Evolutionary conservation across 306 rosid species (phyloP).

Genomic region (Oemleria cerasiformis): DNA sequence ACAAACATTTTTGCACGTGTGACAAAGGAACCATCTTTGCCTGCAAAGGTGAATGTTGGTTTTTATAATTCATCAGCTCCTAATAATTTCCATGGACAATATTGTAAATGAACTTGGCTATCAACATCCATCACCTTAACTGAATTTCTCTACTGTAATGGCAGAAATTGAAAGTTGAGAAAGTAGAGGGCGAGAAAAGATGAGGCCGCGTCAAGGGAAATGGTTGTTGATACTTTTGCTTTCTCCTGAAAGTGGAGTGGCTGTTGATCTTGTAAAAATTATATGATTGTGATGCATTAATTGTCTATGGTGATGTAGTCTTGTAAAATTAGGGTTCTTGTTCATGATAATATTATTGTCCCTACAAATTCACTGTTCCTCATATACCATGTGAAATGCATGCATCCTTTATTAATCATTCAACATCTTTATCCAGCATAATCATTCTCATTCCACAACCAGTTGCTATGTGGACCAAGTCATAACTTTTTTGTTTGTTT

Average conservation of each 20-base stretch:
- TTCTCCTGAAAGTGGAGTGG: slow-evolving; percentile 23
- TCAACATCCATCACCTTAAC: slow-evolving; percentile 3
- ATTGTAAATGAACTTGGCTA: background rate
- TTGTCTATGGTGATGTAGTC: background rate
- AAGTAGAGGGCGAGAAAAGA: slow-evolving; percentile 31
- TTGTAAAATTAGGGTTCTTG: no score
- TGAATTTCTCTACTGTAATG: slow-evolving; percentile 7
- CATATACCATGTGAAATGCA: no score
- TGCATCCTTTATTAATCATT: no score
- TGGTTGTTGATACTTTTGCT: slow-evolving; percentile 27
- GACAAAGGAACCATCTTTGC: slow-evolving; percentile 19
- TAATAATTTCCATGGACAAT: background rate
- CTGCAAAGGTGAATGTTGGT: slow-evolving; percentile 40
- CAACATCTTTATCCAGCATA: no score
- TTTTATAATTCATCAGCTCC: background rate
- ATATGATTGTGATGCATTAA: background rate
- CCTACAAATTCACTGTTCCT: no score
- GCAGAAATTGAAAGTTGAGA: slow-evolving; percentile 66
- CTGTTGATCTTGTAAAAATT: slow-evolving; percentile 18
- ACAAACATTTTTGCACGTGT: slow-evolving; percentile 47
- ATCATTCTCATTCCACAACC: no score
- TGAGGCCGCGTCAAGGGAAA: slow-evolving; percentile 33
- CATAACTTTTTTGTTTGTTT: no score
- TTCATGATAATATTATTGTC: no score
- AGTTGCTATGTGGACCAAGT: no score